Base-by-base conservation (phyloP, 805 yeast genomes). In the Ogataea degrootiae region DNA sequence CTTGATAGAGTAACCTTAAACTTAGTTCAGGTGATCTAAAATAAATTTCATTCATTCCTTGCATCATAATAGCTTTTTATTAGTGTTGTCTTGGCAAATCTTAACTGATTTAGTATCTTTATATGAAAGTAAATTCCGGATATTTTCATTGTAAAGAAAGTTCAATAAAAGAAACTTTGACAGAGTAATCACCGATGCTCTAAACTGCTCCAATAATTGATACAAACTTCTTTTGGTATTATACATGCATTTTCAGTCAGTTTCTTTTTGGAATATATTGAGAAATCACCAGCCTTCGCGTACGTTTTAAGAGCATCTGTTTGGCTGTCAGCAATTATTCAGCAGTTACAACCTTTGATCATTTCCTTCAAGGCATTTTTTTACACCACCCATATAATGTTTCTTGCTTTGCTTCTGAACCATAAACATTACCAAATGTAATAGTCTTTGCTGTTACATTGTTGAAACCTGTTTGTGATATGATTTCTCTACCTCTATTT, bases 281-380 rank as follows among this genome's bases (percentile, higher is more conserved):
- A 54, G 33, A 82, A 75, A 43, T 85, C 85, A 6, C 95, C 94
- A 6, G 84, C 80, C 94, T 82, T 81, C 12, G 87, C 69, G 60
- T 81, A 82, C 0, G 96, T 88, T 58, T 88, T 89, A 23, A 96
- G 96, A 0, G 96, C 86, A 1, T 96, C 94, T 0, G 96, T 89
- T 75, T 88, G 95, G 19, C 81, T 80, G 54, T 75, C 75, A 0
- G 94, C 96, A 54, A 89, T 73, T 29, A 88, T 75, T 0, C 96
- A 85, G 54, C 90, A 88, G 61, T 87, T 88, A 61, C 83, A 85
- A 19, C 92, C 95, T 44, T 74, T 69, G 48, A 89, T 67, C 49
- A 89, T 34, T 52, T 91, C 96, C 23, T 75, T 73, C 42, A 84
- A 73, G 45, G 82, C 65, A 12, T 83, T 83, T 33, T 75, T 68